Percentiles rank a stretch among this genome's conserved stretches.
Conservation (phyloP, 371 early-diverging fungal genomes). For the Lichtheimia corymbifera region DNA sequence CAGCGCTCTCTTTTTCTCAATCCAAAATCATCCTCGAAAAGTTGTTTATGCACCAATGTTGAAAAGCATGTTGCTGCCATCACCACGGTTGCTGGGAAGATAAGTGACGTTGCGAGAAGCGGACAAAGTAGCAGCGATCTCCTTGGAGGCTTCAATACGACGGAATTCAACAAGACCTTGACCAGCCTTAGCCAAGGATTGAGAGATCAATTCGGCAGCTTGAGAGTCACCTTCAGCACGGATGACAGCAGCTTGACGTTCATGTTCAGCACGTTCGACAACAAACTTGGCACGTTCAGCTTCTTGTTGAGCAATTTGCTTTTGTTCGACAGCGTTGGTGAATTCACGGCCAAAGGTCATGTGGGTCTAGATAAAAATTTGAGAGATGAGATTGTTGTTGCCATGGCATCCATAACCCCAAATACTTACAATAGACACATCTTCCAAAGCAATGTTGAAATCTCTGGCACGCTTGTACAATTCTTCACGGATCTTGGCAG, state of each 20-base stretch:
- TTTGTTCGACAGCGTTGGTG: slow-evolving; percentile 89
- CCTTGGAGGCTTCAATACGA: slow-evolving; percentile 96
- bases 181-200: slow-evolving; percentile 90
- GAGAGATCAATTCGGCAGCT: slow-evolving; percentile 89
- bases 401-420: background rate
- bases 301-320: slow-evolving; percentile 95
- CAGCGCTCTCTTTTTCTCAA: background rate
- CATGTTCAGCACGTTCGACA: slow-evolving; percentile 96
- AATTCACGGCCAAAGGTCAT: slow-evolving; percentile 98
- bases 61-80: slow-evolving; percentile 58
- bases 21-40: background rate
- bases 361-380: slow-evolving; percentile 69
- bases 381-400: background rate
- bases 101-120: slow-evolving; percentile 89
- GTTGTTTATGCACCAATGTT: slow-evolving; percentile 41
- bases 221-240: slow-evolving; percentile 98
- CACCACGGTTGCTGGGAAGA: slow-evolving; percentile 69
- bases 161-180: slow-evolving; percentile 91
- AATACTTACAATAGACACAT: slow-evolving; percentile 95
- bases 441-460: slow-evolving; percentile 95
- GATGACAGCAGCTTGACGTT: slow-evolving; percentile 95
- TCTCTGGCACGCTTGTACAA: slow-evolving; percentile 91
- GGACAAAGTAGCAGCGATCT: slow-evolving; percentile 90
- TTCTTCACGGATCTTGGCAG: slow-evolving; percentile 92
- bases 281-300: slow-evolving; percentile 96